Base-by-base conservation (phyloP, 768 basidiomycete genomes). In the Hygrophoropsis aurantiaca region DNA sequence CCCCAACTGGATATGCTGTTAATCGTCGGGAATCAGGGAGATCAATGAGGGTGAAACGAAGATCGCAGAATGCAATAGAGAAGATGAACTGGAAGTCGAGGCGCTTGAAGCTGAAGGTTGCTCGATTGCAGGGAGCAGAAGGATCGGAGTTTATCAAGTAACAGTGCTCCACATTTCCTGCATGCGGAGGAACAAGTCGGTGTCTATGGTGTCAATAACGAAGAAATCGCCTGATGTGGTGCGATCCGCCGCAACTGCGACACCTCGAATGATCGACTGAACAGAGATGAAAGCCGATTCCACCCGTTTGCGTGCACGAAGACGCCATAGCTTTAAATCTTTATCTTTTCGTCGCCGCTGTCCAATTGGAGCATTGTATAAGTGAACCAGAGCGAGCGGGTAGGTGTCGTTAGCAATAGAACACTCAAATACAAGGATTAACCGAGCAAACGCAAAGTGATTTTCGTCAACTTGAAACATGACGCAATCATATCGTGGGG, bases 221-320 rank as follows among this genome's bases (percentile, higher is more conserved):
- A 67, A 39, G 27, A 20, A 65, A 25, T 67, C 60, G 0, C 51
- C 56, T 26, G 26, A 13, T 3, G 21, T 40, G 9, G 47, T 42
- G 11, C 37, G 46, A 32, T 61, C 65, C 18, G 51, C 50, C 25
- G 54, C 45, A 11, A 49, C 24, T n/a, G 60, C 43, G 2, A 59
- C 67, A 4, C 67, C 61, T 16, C 56, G 53, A 32, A 65, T 52
- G 11, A 71, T 69, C 7, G 63, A 68, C 11, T 37, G 24, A 3
- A 58, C 50, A 4, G 56, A 55, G 20, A 70, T 57, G 25, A 70
- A 56, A 25, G 52, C 52, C 0, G 54, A 24, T 10, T 48, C 19
- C 21, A 41, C 16, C 15, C 43, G 19, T 2, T 32, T 46, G 18
- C 42, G 13, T 18, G 51, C 44, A 6, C 47, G 47, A 6, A 65